Evolutionary conservation across 2,329 filamentous ascomycete species (phyloP).

Genomic region (Dothidotthia symphoricarpi): DNA sequence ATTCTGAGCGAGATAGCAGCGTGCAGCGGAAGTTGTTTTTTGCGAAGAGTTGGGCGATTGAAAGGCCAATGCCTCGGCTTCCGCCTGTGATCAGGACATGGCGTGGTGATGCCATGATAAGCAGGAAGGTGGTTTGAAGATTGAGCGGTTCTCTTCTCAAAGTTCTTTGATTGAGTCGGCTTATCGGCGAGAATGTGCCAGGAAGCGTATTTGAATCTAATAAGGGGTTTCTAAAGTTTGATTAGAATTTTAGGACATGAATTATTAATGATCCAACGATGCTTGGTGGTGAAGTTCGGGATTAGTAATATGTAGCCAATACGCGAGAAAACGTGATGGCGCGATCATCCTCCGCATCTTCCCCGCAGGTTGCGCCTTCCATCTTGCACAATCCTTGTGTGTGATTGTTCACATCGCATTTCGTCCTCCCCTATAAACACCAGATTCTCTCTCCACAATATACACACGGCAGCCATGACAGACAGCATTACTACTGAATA

Average conservation of each 20-base stretch:
- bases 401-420: no score
- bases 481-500: constrained; percentile 57
- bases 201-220: no score
- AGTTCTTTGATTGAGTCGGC: neutral
- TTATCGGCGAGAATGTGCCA: no score
- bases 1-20: constrained; percentile 31
- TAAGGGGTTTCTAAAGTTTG: no score
- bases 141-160: neutral
- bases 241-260: no score
- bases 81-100: constrained; percentile 42
- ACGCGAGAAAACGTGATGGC: constrained; percentile 30
- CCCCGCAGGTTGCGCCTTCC: constrained; percentile 5
- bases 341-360: constrained; percentile 13
- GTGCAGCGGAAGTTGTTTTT: constrained; percentile 30
- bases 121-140: neutral
- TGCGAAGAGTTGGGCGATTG: constrained; percentile 39
- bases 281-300: neutral
- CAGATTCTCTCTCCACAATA: no score
- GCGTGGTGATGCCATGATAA: constrained; percentile 7
- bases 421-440: no score
- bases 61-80: constrained; percentile 40
- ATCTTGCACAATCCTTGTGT: neutral
- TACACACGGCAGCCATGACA: constrained; percentile 18
- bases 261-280: neutral
- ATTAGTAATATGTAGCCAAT: neutral